phyloP scores from a whole-genome alignment of 2,329 filamentous ascomycete species.

The Ceratocystis huliohia region DNA sequence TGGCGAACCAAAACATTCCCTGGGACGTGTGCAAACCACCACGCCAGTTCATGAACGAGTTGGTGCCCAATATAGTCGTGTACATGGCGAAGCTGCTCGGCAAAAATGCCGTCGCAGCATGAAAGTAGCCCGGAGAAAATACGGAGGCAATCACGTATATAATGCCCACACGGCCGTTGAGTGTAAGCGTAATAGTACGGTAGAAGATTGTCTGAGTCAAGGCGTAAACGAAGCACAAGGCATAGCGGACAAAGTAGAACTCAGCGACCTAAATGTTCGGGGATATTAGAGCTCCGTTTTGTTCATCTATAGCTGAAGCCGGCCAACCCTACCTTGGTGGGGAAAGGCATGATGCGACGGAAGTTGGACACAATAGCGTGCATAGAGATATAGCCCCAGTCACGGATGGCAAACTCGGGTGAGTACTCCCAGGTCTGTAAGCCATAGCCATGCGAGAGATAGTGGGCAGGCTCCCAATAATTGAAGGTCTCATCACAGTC shows the following conservation, averaged over 20 bases:
- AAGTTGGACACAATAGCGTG: conserved; percentile 63
- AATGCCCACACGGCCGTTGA: conserved; percentile 73
- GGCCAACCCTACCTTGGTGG: conserved; percentile 40
- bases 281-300: not conserved
- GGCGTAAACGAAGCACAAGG: conserved; percentile 64
- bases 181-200: conserved; percentile 57
- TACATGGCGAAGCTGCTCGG: conserved; percentile 98
- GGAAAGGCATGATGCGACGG: conserved; percentile 48
- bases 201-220: conserved; percentile 73
- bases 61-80: conserved; percentile 69
- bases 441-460: conserved; percentile 81
- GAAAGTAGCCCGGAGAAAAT: conserved; percentile 83
- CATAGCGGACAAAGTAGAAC: conserved; percentile 76
- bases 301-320: not conserved
- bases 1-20: conserved; percentile 82
- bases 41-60: conserved; percentile 83
- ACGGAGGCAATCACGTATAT: conserved; percentile 69
- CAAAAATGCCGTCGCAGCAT: conserved; percentile 73
- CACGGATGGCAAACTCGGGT: conserved; percentile 84
- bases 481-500: conserved; percentile 99
- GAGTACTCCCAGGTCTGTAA: conserved; percentile 99
- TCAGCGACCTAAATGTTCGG: conserved; percentile 41
- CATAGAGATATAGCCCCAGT: conserved; percentile 77
- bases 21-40: conserved; percentile 65
- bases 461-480: conserved; percentile 96